Conservation (phyloP, 1,139 yeast species). For the Pichia sp. region DNA sequence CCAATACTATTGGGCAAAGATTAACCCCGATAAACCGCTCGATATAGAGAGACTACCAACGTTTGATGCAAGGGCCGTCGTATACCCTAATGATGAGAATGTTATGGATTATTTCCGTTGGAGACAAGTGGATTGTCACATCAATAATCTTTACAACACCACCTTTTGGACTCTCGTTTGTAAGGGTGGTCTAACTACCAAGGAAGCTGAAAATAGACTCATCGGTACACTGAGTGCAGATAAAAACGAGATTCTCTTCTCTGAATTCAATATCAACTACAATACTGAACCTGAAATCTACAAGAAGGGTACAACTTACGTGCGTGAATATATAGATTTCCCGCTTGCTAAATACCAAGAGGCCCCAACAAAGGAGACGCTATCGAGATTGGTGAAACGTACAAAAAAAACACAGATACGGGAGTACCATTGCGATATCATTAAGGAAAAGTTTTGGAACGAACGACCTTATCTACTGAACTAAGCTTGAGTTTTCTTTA, state of each 20-base stretch:
- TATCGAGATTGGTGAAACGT: slow-evolving; percentile 41
- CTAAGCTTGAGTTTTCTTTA: background rate
- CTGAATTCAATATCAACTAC: slow-evolving; percentile 75
- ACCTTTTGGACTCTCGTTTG: slow-evolving; percentile 82
- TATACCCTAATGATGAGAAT: slow-evolving; percentile 58
- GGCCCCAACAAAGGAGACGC: slow-evolving; percentile 7
- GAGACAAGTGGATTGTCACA: slow-evolving; percentile 98
- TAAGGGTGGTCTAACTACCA: slow-evolving; percentile 62
- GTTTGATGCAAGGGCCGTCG: slow-evolving; percentile 87
- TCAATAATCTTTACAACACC: slow-evolving; percentile 89
- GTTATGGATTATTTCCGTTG: slow-evolving; percentile 83
- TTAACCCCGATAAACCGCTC: slow-evolving; percentile 37
- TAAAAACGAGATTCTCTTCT: slow-evolving; percentile 79
- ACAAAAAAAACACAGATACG: slow-evolving; percentile 42
- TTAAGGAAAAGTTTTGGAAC: slow-evolving; percentile 53
- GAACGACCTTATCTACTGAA: slow-evolving; percentile 29
- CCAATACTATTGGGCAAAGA: slow-evolving; percentile 54
- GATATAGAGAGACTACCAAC: slow-evolving; percentile 52
- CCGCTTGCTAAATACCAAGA: slow-evolving; percentile 9
- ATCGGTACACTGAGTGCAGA: slow-evolving; percentile 75
- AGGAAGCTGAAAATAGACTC: slow-evolving; percentile 69
- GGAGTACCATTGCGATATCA: slow-evolving; percentile 48
- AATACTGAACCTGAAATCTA: slow-evolving; percentile 84
- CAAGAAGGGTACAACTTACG: slow-evolving; percentile 76
- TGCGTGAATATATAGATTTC: slow-evolving; percentile 37